Base-by-base conservation (phyloP, 352 stramenopile genomes). In the Pythium aristosporum region DNA sequence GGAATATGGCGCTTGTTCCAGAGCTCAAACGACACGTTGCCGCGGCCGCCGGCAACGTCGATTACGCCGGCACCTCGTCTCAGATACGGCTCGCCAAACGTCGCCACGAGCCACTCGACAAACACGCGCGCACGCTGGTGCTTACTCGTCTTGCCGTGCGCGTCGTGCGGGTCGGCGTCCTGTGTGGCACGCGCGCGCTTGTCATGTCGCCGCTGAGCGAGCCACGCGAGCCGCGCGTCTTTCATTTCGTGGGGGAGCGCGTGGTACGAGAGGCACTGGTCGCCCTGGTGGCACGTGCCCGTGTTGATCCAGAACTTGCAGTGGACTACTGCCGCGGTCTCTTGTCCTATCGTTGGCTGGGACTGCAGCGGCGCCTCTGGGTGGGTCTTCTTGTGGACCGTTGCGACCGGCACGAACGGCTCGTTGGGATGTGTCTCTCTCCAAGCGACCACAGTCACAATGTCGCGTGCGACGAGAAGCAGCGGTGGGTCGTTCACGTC, bases 301-400 rank as follows among this genome's bases (percentile, higher is more conserved):
- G 84, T 89, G 68, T 92, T 94, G 70, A 94, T 90, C 81, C 84
- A 92, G 68, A 89, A 91, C 59, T 94, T 92, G 74, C 85, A 92
- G 41, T 88, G 77, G 34, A 51, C 23, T 44, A 50, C 55, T 48
- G 41, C 12, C 16, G 58, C 12, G 13, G 32, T n/a, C n/a, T 21
- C 34, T 25, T 5, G 25, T 20, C 16, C 18, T 8, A 46, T 23
- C 12, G 7, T 5, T 30, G 3, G 11, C 11, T 63, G 59, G 15
- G 53, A 37, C 43, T 70, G 36, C 11, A 32, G 41, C 12, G 18
- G 23, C 11, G 61, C 18, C 49, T 58, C 16, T 54, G 28, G n/a
- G 30, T 13, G 9, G 5, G 7, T 25, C 39, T 59, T 63, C 16
- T 51, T 69, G 28, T 75, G 70, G 50, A 79, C 66, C 18, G 79